phyloP scores from a whole-genome alignment of 164 flowering plant species.

The Berberis thunbergii region DNA sequence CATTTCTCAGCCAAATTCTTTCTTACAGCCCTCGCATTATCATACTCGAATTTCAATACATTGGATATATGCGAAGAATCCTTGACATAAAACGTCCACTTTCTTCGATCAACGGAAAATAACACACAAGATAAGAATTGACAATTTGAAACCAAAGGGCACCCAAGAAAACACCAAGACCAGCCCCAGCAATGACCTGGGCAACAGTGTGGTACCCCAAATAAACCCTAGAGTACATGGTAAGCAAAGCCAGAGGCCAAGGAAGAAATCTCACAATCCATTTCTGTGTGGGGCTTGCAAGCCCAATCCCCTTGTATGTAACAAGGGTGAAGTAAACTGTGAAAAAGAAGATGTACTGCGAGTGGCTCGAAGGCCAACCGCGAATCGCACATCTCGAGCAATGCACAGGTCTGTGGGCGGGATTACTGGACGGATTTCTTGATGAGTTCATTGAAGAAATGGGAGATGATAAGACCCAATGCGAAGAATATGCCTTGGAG shows the following conservation, averaged over 20 bases:
- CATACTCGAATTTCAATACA: conserved; percentile 88
- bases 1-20: conserved; percentile 11
- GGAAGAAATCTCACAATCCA: conserved; percentile 19
- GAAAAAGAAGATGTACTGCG: conserved; percentile 93
- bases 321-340: conserved; percentile 55
- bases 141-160: conserved; percentile 73
- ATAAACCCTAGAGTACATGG: conserved; percentile 88
- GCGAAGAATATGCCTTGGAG: too few species aligned
- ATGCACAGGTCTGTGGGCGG: conserved; percentile 69
- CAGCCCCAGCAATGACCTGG: conserved; percentile 91
- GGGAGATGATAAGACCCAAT: too few species aligned
- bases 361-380: conserved; percentile 97
- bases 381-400: conserved; percentile 85
- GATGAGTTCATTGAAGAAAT: conserved; percentile 52
- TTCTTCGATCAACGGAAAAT: conserved; percentile 70
- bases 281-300: conserved; percentile 17
- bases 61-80: conserved; percentile 81
- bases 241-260: conserved; percentile 64
- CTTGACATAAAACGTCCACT: conserved; percentile 76
- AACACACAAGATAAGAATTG: conserved; percentile 28
- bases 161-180: conserved; percentile 54
- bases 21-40: conserved; percentile 75
- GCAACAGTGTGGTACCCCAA: conserved; percentile 86
- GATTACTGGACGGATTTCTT: conserved; percentile 49
- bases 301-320: conserved; percentile 29